These are phyloP conservation scores for Coniophora puteana DNA, from an alignment of 1,284 basidiomycete species.

Conservation along the genomic window DNA sequence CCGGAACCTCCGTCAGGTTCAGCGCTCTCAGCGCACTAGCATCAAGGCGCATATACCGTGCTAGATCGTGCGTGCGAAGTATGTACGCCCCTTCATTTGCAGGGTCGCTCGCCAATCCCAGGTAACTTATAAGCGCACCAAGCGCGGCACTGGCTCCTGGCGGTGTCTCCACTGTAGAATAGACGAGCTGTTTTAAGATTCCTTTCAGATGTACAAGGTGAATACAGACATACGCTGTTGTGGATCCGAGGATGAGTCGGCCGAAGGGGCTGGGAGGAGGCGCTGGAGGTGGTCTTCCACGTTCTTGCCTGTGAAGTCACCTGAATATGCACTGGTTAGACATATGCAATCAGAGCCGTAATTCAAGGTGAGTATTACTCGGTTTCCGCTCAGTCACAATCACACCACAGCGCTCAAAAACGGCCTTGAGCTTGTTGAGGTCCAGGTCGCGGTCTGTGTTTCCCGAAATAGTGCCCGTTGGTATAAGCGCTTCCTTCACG, in stretches of 20 bases:
- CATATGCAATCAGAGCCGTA: neutral
- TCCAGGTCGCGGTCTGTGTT: slow-evolving; percentile 83
- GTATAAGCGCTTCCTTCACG: slow-evolving; percentile 91
- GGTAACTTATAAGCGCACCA: slow-evolving; percentile 80
- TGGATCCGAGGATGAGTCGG: too few relatives aligned
- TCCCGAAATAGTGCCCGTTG: slow-evolving; percentile 64
- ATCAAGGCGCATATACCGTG: slow-evolving; percentile 95
- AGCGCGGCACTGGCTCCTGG: slow-evolving; percentile 38
- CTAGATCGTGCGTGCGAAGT: slow-evolving; percentile 86
- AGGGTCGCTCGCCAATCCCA: slow-evolving; percentile 79
- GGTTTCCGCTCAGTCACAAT: slow-evolving; percentile 88
- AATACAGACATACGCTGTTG: too few relatives aligned
- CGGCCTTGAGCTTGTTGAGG: slow-evolving; percentile 76
- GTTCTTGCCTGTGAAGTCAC: slow-evolving; percentile 81
- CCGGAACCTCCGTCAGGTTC: slow-evolving; percentile 77
- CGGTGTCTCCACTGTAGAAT: neutral
- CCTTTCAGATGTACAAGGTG: too few relatives aligned
- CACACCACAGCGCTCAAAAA: slow-evolving; percentile 88
- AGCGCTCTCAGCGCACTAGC: slow-evolving; percentile 92
- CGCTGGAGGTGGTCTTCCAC: slow-evolving; percentile 57
- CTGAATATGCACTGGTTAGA: slow-evolving; percentile 38
- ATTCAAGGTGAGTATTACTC: slow-evolving; percentile 43
- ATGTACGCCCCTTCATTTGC: slow-evolving; percentile 82
- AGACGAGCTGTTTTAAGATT: slow-evolving; percentile 33
- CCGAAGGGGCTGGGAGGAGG: slow-evolving; percentile 35